phyloP scores from a whole-genome alignment of 2,329 filamentous ascomycete genomes.

The Xylariaceae sp. region DNA sequence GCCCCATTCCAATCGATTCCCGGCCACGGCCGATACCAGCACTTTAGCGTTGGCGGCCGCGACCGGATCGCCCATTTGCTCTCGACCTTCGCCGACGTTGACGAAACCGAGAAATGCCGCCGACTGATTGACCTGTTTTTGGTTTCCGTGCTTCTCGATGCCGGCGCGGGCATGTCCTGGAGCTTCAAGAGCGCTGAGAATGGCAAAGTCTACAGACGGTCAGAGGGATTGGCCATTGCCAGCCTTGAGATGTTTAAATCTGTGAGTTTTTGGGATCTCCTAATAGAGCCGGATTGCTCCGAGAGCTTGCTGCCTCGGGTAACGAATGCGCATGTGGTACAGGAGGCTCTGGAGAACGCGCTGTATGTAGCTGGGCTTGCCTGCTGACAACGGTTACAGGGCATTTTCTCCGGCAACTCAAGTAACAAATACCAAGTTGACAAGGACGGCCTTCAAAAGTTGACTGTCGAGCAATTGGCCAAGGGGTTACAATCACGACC shows the following conservation, averaged over 20 bases:
- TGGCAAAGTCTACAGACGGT: conserved; percentile 74
- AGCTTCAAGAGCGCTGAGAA: conserved; percentile 89
- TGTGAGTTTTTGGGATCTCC: conserved; percentile 14
- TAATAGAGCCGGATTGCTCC: too few species aligned
- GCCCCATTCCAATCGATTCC: conserved; percentile 42
- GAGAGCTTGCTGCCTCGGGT: neutral
- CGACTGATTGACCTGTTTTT: conserved; percentile 59
- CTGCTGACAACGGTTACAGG: conserved; percentile 38
- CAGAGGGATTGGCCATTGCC: conserved; percentile 57
- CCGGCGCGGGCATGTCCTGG: conserved; percentile 87
- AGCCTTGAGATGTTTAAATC: conserved; percentile 89
- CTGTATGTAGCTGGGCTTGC: neutral
- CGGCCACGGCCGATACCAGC: conserved; percentile 58
- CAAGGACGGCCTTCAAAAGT: conserved; percentile 67
- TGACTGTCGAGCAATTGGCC: conserved; percentile 72
- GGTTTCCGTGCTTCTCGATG: conserved; percentile 77
- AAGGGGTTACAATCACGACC: conserved; percentile 81
- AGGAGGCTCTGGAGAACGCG: neutral
- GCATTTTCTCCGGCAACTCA: conserved; percentile 79
- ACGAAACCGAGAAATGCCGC: conserved; percentile 38
- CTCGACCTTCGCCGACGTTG: conserved; percentile 33
- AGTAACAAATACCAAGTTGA: conserved; percentile 87
- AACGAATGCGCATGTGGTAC: neutral
- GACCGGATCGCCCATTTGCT: conserved; percentile 38
- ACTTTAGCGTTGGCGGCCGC: conserved; percentile 55